A percentile compares a stretch with the other conserved stretches of the same genome.
Evolutionary conservation across 345 rosid species (phyloP).

Genomic region (Noccaea caerulescens): DNA sequence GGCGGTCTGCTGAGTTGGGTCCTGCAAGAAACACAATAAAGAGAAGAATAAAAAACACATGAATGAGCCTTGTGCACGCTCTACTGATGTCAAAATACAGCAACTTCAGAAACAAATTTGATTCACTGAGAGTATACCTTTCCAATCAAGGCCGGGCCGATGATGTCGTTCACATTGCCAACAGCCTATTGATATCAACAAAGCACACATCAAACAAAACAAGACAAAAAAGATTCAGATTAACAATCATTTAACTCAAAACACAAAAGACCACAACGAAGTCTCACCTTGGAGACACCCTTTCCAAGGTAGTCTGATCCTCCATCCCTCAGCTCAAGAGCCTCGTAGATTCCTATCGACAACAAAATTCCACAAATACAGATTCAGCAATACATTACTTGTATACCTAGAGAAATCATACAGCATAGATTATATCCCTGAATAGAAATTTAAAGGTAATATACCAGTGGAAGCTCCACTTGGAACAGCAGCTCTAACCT

Average conservation of each 20-base stretch:
- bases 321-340: constrained; percentile 94
- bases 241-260: not conserved
- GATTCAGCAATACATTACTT: constrained; percentile 3
- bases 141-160: constrained; percentile 90
- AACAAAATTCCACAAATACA: not conserved
- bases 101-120: not conserved
- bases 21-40: constrained; percentile 47
- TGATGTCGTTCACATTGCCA: constrained; percentile 70
- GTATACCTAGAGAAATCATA: not conserved
- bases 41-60: not conserved
- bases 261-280: not conserved
- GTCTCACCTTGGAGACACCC: constrained; percentile 81
- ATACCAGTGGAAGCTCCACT: constrained; percentile 99
- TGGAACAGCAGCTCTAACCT: constrained; percentile 87
- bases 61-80: not conserved
- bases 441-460: constrained; percentile 13
- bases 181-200: constrained; percentile 61
- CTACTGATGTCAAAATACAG: not conserved
- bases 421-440: not conserved
- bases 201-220: not conserved
- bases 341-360: constrained; percentile 80
- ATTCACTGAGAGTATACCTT: constrained; percentile 53
- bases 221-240: not conserved
- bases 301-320: constrained; percentile 96
- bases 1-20: constrained; percentile 82